Conservation (phyloP, 768 basidiomycete genomes). For the Amanita rubescens region DNA sequence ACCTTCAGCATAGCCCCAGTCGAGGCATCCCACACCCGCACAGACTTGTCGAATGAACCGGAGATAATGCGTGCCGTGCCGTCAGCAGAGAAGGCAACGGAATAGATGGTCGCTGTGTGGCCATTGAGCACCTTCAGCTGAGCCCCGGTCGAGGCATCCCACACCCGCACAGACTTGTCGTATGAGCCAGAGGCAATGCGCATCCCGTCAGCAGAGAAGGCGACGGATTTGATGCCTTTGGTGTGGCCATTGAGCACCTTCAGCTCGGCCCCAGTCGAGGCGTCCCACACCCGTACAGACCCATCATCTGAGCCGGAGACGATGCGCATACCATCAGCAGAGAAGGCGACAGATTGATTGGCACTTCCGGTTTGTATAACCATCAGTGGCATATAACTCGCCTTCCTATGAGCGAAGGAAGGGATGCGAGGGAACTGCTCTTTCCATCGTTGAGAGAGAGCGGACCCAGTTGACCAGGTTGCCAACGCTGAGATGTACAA, state of each 20-base stretch:
- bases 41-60: slow-evolving; percentile 8
- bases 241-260: not conserved
- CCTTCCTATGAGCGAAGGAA: not conserved
- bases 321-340: not conserved
- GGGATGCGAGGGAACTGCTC: not conserved
- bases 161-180: slow-evolving; percentile 8
- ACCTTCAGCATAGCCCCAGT: not conserved
- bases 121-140: slow-evolving; percentile 1
- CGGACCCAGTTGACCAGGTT: slow-evolving; percentile 12
- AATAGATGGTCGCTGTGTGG: not conserved
- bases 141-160: slow-evolving; percentile 5
- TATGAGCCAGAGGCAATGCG: slow-evolving; percentile 5
- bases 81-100: not conserved
- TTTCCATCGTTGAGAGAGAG: not conserved
- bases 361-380: not conserved
- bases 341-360: not conserved
- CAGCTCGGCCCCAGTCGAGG: too few species aligned
- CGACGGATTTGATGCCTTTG: not conserved
- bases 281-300: not conserved
- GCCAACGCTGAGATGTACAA: slow-evolving; percentile 19
- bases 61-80: not conserved
- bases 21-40: slow-evolving; percentile 7
- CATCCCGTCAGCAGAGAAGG: not conserved
- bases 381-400: slow-evolving; percentile 3
- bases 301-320: not conserved